Evolutionary conservation across 352 stramenopile genomes (phyloP), one percentile per base, ranked within the genome.

Genomic region (Phytophthora colocasiae): DNA sequence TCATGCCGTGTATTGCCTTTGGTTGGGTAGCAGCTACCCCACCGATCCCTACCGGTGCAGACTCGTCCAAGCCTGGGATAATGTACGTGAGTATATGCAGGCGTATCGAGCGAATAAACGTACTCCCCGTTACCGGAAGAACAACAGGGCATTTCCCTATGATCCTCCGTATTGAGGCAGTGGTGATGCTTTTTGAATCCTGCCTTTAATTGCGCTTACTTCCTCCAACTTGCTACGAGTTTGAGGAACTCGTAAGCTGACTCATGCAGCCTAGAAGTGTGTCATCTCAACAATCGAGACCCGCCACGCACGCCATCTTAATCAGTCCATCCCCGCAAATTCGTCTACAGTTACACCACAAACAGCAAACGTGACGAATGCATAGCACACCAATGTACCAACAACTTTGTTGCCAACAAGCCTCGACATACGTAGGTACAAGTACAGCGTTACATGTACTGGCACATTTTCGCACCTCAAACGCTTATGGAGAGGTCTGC

Each of bases 21-120:
- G 85, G 85, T 74, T 93, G 14, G 85, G 92, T 73, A 86, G 76
- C 59, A 79, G 47, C 55, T 91, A 88, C 62, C 85, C 85, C 0
- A 22, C 22, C 22, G 22, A 22, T 22, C 22, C 22, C 22, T 1
- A 26, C 66, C 17, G 58, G 66, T 41, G 73, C 73, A 6, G 73
- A 81, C 43, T 48, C 77, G 0, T 66, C 55, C 6, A 64, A 70
- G 19, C 82, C 83, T 11, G 85, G 85, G 22, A n/a, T 22, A 22
- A 22, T 34, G 31, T 46, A 27, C 6, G 29, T 3, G 19, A 8
- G 17, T 34, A 22, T 22, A 22, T 22, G 22, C 22, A 22, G 22
- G 22, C 22, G 22, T 22, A 47, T 43, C n/a, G 17, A 40, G 15
- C 14, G 43, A 46, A 57, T 10, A 15, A 38, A 57, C 36, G 14